phyloP scores from a whole-genome alignment of 2,329 filamentous ascomycete species.

The Cladosporium cucumerinum region DNA sequence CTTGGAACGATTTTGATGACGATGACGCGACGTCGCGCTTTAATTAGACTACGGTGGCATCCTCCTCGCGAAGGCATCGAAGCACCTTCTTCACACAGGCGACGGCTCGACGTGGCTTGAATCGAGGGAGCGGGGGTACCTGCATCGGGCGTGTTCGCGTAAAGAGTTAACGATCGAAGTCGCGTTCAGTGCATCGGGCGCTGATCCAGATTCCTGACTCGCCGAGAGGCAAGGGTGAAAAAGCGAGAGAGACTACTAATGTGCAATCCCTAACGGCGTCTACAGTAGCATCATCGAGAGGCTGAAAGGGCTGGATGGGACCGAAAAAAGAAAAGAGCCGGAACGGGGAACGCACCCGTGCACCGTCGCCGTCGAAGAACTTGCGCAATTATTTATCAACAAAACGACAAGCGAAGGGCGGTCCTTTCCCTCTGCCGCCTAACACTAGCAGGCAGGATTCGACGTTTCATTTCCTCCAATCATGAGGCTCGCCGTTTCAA shows the following conservation, averaged over 20 bases:
- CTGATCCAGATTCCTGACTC: not conserved
- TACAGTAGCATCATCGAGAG: not conserved
- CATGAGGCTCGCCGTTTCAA: not conserved
- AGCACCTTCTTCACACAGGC: not conserved
- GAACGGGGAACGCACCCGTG: not conserved
- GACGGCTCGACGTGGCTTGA: not conserved
- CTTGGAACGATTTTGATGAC: not conserved
- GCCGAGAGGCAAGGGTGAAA: not conserved
- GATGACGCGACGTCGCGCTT: not conserved
- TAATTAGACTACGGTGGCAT: not conserved
- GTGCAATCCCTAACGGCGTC: not conserved
- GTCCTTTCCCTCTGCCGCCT: not conserved
- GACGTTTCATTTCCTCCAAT: conserved; percentile 3
- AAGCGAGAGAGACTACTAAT: not conserved
- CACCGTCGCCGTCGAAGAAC: not conserved
- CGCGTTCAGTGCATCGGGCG: not conserved
- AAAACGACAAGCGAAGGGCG: not conserved
- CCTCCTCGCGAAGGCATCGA: not conserved
- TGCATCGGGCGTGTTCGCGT: not conserved
- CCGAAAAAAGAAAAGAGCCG: not conserved
- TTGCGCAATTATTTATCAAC: not conserved
- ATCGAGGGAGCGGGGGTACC: not conserved
- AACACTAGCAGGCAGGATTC: not conserved
- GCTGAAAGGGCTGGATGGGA: not conserved
- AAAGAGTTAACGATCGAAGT: not conserved